Percentiles rank a stretch among this genome's conserved stretches.
Conservation (phyloP, 1,284 basidiomycete species). For the Ceratobasidium sp. region DNA sequence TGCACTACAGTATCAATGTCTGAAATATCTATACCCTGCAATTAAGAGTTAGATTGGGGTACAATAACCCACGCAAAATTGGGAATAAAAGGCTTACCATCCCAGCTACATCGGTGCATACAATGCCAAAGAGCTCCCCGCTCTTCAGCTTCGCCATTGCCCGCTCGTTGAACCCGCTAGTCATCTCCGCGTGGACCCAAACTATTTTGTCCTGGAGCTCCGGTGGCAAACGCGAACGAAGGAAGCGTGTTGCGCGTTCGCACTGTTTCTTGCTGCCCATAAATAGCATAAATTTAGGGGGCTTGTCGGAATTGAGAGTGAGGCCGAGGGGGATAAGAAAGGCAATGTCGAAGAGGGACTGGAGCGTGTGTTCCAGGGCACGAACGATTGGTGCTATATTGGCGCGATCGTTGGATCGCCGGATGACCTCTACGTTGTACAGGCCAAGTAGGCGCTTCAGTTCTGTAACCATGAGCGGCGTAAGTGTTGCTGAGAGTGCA, state of each 20-base stretch:
- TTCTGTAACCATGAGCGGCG: background rate
- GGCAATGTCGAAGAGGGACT: conserved; percentile 7
- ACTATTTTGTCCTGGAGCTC: conserved; percentile 11
- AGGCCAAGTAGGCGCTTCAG: background rate
- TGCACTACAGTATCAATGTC: conserved; percentile 22
- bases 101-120: conserved; percentile 33
- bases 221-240: conserved; percentile 1
- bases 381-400: background rate
- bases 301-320: background rate
- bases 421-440: background rate
- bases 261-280: conserved; percentile 10
- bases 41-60: background rate
- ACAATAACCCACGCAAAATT: background rate
- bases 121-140: conserved; percentile 16
- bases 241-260: background rate
- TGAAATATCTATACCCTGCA: conserved; percentile 27
- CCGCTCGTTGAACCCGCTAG: background rate
- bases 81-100: background rate
- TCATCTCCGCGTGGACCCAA: conserved; percentile 34
- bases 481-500: background rate
- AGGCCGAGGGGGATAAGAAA: conserved; percentile 15
- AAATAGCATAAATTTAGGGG: conserved; percentile 26
- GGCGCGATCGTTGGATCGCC: conserved; percentile 22
- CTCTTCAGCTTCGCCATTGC: conserved; percentile 1
- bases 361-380: background rate